Conservation (phyloP, 1,284 basidiomycete genomes). For the Phellopilus nigrolimitatus region DNA sequence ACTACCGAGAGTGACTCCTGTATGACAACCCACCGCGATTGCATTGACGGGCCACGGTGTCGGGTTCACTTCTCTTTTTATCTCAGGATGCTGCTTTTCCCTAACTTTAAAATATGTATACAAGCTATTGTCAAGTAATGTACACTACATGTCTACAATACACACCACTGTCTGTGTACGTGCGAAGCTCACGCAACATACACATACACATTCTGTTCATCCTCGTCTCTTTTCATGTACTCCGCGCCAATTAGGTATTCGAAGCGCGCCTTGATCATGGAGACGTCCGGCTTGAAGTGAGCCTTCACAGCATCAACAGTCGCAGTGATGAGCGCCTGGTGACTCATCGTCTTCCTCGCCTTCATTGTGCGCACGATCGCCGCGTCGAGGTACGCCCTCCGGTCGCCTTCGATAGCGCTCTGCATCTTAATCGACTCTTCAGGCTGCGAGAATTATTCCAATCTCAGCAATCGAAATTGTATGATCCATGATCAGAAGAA, state of each 20-base stretch:
- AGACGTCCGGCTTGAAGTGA: conserved; percentile 70
- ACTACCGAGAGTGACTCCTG: conserved; percentile 25
- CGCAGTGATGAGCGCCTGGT: conserved; percentile 74
- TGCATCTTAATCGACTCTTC: conserved; percentile 88
- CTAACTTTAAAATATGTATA: not conserved
- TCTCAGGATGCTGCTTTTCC: not conserved
- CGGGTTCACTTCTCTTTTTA: not conserved
- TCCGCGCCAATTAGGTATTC: conserved; percentile 81
- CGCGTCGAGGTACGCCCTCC: conserved; percentile 84
- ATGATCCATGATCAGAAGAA: not conserved
- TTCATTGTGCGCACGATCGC: conserved; percentile 97
- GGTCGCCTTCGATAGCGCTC: conserved; percentile 80
- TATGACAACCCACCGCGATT: not conserved
- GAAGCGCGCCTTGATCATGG: conserved; percentile 81
- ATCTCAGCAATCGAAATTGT: no score
- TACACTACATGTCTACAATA: conserved; percentile 7
- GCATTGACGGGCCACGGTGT: no score
- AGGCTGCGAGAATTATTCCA: no score
- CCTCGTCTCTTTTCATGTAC: conserved; percentile 74
- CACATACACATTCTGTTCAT: conserved; percentile 64
- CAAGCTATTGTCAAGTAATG: not conserved
- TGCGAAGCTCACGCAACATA: conserved; percentile 61
- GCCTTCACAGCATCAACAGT: conserved; percentile 78
- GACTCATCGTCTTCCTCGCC: conserved; percentile 72
- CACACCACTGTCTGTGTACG: not conserved